Evolutionary conservation across 371 early-diverging fungal species (phyloP), one percentile per base, ranked within the genome.

Genomic region (Mucor piriformis): DNA sequence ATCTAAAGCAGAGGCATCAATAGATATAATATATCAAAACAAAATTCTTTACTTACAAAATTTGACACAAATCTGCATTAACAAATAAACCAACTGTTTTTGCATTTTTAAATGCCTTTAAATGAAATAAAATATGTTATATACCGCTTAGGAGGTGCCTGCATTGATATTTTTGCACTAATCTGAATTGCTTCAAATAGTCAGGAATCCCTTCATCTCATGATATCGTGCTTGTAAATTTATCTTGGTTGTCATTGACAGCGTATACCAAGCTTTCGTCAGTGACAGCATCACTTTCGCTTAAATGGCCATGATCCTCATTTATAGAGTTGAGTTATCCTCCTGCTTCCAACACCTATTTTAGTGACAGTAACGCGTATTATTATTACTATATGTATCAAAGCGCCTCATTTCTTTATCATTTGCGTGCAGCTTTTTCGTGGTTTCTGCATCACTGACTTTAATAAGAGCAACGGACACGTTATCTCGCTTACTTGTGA

Each of bases 161-260:
- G n/a, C n/a, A n/a, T n/a, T n/a, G n/a, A n/a, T n/a, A n/a, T n/a
- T n/a, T 54, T 54, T 25, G 43, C 40, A 54, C n/a, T 8, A 27
- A 18, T 54, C 29, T n/a, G 25, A 42, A 43, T 54, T 54, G 29
- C 29, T 54, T 54, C 54, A 54, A 54, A 54, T 42, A 54, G 54
- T 12, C 18, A 54, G 54, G 44, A 29, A 42, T 29, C 43, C 13
- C 29, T 29, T 54, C 54, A 54, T 54, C 54, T 54, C 18, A 24
- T 42, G 32, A 54, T 54, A 54, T 43, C n/a, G 40, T 42, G 23
- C 43, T 43, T 54, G n/a, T 54, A 54, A 54, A 54, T 54, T 54
- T 10, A 42, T 40, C 32, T 27, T 50, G 16, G 18, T 54, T 54
- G 29, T 2, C 25, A 43, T 54, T n/a, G n/a, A n/a, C n/a, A n/a